Base-by-base conservation (phyloP, 2,329 filamentous ascomycete genomes). In the Fusarium fracticaudum region DNA sequence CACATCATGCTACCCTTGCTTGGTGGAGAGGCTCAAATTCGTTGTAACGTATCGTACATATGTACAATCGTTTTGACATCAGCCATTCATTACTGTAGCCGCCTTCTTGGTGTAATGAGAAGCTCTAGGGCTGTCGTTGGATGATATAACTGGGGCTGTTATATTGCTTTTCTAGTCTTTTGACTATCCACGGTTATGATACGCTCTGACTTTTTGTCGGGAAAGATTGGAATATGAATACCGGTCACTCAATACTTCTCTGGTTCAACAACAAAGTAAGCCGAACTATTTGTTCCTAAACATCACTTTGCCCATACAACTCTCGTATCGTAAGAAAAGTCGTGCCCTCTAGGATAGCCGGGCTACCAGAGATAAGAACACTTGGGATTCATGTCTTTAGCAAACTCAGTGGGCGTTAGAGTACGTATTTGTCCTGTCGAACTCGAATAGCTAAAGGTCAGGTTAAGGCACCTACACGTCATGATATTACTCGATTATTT, bases 31-130 rank as follows among this genome's bases (percentile, higher is more conserved):
- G 43, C 17, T 60, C 35, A n/a, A 22, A 40, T 55, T 24, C 40
- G 60, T 71, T 70, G 53, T 50, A 67, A 70, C 48, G 67, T 60
- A 61, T 66, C 48, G 67, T 67, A 70, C 33, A 35, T 17, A 35
- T 35, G 33, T 35, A 35, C 53, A 38, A 65, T 66, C 31, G 41
- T 37, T 29, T 50, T 54, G 37, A 51, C 18, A 57, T 48, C 31
- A 47, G 51, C 44, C 29, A 41, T 68, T 54, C 55, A 69, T 68
- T 48, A 48, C 64, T 31, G 37, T 35, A 66, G 33, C 67, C 67
- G 60, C 67, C 41, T 31, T 31, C 37, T 53, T 47, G 47, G 50
- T 35, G 17, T 40, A 35, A 40, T 57, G 40, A 58, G 44, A 45
- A 38, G 35, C 33, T 22, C 33, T 60, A 24, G 38, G 33, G n/a